phyloP scores from a whole-genome alignment of 2,329 filamentous ascomycete species.

The Gnomoniopsis sp. region DNA sequence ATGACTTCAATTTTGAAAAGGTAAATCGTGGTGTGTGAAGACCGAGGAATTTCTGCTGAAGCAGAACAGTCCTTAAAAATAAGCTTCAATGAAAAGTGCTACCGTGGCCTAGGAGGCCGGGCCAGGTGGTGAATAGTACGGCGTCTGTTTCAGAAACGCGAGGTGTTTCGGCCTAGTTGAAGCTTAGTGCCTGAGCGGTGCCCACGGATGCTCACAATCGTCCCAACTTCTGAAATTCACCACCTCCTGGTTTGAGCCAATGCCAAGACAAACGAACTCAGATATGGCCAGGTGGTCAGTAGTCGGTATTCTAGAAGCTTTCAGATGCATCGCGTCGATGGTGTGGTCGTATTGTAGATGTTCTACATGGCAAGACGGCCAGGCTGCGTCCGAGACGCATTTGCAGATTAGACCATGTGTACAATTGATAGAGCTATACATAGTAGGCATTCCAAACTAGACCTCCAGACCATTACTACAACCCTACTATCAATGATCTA shows the following conservation, averaged over 20 bases:
- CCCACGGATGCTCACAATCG: background rate
- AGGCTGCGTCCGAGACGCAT: no score
- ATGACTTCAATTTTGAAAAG: no score
- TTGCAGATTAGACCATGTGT: no score
- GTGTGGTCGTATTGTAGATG: no score
- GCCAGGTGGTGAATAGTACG: background rate
- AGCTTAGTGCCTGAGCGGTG: background rate
- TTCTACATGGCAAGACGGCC: no score
- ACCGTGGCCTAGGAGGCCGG: background rate
- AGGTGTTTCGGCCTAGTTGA: background rate
- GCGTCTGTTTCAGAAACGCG: slow-evolving; percentile 1
- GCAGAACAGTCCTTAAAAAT: background rate
- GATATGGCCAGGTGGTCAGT: background rate
- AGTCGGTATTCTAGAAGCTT: background rate
- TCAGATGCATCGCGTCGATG: no score
- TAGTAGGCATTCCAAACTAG: no score
- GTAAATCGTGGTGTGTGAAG: no score
- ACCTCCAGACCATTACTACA: no score
- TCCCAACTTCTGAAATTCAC: background rate
- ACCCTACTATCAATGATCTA: no score
- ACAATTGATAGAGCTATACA: no score
- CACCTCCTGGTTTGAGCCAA: background rate
- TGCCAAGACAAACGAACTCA: background rate
- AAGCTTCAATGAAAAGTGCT: background rate
- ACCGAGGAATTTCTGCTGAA: no score